Conservation (phyloP, 2,329 filamentous ascomycete species). For the Ceratocystis papillata region DNA sequence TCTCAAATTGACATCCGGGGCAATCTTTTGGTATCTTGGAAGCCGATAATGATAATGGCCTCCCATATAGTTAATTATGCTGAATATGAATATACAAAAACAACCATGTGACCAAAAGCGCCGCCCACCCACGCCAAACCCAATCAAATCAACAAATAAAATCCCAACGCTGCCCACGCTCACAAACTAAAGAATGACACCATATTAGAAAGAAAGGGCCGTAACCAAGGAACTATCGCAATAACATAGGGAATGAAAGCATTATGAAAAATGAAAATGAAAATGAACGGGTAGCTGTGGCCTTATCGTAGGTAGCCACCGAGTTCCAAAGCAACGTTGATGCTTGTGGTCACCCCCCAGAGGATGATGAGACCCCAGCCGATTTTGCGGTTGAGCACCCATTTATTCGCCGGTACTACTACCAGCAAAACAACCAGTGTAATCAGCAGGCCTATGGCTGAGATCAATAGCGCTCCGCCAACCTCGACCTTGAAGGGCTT, state of each 20-base stretch:
- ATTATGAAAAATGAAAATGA: background rate
- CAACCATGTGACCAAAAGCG: background rate
- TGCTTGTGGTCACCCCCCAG: conserved; percentile 68
- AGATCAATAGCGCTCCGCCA: conserved; percentile 73
- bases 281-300: background rate
- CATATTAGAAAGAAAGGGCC: background rate
- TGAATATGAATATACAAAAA: background rate
- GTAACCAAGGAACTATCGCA: background rate
- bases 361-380: conserved; percentile 69
- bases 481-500: conserved; percentile 75
- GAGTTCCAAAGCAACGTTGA: conserved; percentile 74
- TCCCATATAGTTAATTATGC: no score
- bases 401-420: conserved; percentile 72
- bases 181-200: background rate
- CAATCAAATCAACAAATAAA: background rate
- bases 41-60: no score
- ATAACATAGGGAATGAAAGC: background rate
- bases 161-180: conserved; percentile 5
- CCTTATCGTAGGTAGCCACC: conserved; percentile 39
- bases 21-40: no score
- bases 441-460: conserved; percentile 68
- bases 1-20: no score
- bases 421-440: conserved; percentile 71
- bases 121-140: background rate
- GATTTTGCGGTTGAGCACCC: conserved; percentile 73